Evolutionary conservation across 176 grass and related monocot species (phyloP).

Genomic region (Bonia amplexicaulis): DNA sequence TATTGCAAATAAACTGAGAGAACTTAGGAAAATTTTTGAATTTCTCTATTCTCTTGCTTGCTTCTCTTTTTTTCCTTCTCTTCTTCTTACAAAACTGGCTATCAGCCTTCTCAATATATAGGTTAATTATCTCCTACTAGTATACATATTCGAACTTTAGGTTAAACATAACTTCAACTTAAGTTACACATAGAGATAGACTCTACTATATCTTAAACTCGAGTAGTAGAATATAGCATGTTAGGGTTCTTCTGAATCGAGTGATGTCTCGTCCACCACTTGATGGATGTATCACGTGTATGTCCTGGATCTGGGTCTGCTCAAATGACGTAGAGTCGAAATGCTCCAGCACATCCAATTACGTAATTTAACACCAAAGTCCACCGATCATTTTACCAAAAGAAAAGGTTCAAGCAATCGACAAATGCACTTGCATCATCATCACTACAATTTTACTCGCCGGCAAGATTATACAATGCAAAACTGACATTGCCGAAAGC

Average conservation of each 20-base stretch:
- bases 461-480: background rate
- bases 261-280: background rate
- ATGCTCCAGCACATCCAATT: background rate
- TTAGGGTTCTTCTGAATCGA: background rate
- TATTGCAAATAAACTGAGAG: no score
- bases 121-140: no score
- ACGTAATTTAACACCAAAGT: background rate
- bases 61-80: no score
- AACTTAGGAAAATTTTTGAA: no score
- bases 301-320: background rate
- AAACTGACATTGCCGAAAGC: background rate
- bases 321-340: background rate
- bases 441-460: background rate
- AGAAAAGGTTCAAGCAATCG: background rate
- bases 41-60: no score
- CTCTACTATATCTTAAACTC: no score
- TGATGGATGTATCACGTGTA: background rate
- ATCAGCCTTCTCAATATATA: no score
- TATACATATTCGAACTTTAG: no score
- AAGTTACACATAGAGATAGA: no score
- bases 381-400: background rate
- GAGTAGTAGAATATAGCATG: background rate
- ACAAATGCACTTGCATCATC: background rate
- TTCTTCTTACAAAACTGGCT: no score
- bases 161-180: no score